Conservation (phyloP, 2,329 filamentous ascomycete genomes). For the Paraphoma sp. region DNA sequence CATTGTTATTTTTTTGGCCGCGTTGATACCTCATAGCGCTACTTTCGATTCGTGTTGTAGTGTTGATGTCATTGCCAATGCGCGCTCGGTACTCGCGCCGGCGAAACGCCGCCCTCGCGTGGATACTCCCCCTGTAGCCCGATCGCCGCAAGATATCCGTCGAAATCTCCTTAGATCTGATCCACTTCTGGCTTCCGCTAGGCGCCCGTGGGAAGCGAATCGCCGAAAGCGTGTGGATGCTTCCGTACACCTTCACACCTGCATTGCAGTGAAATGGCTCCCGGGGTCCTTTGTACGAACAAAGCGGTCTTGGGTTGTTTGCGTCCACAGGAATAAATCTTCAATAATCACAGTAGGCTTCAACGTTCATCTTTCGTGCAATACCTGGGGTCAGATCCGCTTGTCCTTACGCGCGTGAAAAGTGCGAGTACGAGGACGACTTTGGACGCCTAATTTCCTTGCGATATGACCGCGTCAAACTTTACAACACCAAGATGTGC, state of each 20-base stretch:
- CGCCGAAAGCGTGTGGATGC: not conserved
- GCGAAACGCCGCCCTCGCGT: slow-evolving; percentile 15
- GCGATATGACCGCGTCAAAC: too few species aligned
- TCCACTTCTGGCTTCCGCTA: slow-evolving; percentile 7
- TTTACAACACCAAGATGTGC: too few species aligned
- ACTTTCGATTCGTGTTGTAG: slow-evolving; percentile 5
- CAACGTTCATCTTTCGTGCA: too few species aligned
- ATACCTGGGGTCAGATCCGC: too few species aligned
- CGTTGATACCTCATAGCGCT: slow-evolving; percentile 3
- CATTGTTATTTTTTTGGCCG: slow-evolving; percentile 13
- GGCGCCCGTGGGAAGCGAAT: slow-evolving; percentile 17
- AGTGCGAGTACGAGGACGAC: too few species aligned
- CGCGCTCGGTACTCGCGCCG: slow-evolving; percentile 18
- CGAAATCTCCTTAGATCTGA: slow-evolving; percentile 2
- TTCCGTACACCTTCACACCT: not conserved
- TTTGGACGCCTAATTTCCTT: too few species aligned
- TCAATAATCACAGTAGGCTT: too few species aligned
- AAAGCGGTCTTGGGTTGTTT: not conserved
- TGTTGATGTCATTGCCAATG: slow-evolving; percentile 28
- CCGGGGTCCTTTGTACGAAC: too few species aligned
- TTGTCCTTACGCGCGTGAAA: too few species aligned
- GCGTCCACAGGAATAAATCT: too few species aligned
- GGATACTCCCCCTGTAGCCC: slow-evolving; percentile 5
- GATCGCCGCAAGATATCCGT: slow-evolving; percentile 17
- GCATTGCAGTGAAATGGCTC: too few species aligned